Evolutionary conservation across 2,329 filamentous ascomycete genomes (phyloP).

Genomic region (Talaromyces verruculosus): DNA sequence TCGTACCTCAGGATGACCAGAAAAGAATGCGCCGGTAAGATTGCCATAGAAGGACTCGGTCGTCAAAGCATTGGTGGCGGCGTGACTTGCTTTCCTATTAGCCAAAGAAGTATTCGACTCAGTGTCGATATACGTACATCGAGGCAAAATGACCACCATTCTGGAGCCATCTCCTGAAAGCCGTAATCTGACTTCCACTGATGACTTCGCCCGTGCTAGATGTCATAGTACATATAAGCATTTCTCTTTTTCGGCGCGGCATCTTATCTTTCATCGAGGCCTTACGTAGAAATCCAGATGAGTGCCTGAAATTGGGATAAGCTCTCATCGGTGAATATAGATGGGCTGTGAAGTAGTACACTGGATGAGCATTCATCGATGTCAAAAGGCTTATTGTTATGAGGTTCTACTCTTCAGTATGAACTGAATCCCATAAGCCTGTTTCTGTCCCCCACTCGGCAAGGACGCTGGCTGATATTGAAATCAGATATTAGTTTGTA

Average conservation of each 20-base stretch:
- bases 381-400: neutral
- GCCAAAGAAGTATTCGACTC: neutral
- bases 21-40: neutral
- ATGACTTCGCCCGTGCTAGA: neutral
- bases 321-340: neutral
- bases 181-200: neutral
- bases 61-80: neutral
- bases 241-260: neutral
- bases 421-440: neutral
- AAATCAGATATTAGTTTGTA: neutral
- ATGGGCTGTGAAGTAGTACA: neutral
- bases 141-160: neutral
- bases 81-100: neutral
- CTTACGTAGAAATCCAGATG: neutral
- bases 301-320: neutral
- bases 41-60: neutral
- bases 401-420: neutral
- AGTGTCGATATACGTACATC: neutral
- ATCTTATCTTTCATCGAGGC: neutral
- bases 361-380: neutral
- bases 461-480: neutral
- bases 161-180: neutral
- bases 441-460: neutral
- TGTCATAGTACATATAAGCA: neutral
- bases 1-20: neutral